Percentiles rank a stretch among this genome's conserved stretches.
phyloP scores from a whole-genome alignment of 73 alveolate species.

The Paramecium caudatum region DNA sequence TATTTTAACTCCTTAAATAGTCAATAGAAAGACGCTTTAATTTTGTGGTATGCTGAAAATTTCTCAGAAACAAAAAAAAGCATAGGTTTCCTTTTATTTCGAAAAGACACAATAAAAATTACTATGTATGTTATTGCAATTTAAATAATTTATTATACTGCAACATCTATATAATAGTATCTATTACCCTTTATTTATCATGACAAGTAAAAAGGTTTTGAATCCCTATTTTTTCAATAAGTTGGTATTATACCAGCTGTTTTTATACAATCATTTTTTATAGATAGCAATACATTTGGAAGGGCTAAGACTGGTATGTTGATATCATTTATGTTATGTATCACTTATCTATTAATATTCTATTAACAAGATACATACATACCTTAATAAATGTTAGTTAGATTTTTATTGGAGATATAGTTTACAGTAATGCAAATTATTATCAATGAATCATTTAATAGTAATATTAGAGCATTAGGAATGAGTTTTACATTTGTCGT shows the following conservation, averaged over 20 bases:
- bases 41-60: slow-evolving; percentile 35
- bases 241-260: slow-evolving; percentile 32
- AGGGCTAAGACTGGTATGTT: slow-evolving; percentile 30
- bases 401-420: not conserved
- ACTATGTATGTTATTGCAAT: slow-evolving; percentile 19
- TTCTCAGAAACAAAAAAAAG: not conserved
- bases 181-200: slow-evolving; percentile 5
- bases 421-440: slow-evolving; percentile 41
- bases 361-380: slow-evolving; percentile 17
- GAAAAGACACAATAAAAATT: not conserved
- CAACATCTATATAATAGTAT: not conserved
- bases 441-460: slow-evolving; percentile 31
- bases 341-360: slow-evolving; percentile 10
- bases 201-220: slow-evolving; percentile 29
- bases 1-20: not conserved
- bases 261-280: slow-evolving; percentile 5
- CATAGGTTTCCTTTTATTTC: not conserved
- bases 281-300: slow-evolving; percentile 41
- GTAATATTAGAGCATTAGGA: slow-evolving; percentile 28
- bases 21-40: slow-evolving; percentile 3
- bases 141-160: slow-evolving; percentile 6
- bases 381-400: slow-evolving; percentile 8
- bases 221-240: slow-evolving; percentile 18
- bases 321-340: not conserved
- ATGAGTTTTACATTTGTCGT: slow-evolving; percentile 6